phyloP scores from a whole-genome alignment of 345 rosid species.

The Linum tenue region DNA sequence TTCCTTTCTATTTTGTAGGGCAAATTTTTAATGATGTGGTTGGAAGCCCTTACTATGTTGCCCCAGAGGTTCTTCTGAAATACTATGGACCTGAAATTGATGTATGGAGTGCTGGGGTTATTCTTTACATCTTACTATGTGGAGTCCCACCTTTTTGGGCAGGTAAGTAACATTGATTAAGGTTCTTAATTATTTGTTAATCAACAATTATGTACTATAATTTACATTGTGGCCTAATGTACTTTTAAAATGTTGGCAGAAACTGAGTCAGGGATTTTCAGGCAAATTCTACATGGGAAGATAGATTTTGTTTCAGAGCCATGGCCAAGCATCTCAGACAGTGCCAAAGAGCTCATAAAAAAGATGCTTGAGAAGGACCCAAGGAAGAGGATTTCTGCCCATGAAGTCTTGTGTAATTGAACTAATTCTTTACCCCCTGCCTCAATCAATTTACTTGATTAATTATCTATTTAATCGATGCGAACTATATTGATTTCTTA shows the following conservation, averaged over 20 bases:
- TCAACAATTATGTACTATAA: background rate
- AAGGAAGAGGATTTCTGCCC: conserved; percentile 66
- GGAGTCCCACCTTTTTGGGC: conserved; percentile 99
- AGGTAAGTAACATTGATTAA: conserved; percentile 29
- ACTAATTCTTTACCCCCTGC: conserved; percentile 6
- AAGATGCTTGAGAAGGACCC: conserved; percentile 94
- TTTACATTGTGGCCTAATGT: background rate
- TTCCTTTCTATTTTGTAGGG: conserved; percentile 28
- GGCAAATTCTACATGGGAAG: conserved; percentile 77
- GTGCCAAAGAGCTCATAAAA: conserved; percentile 74
- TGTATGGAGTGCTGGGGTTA: conserved; percentile 96
- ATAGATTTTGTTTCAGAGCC: conserved; percentile 84
- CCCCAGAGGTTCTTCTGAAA: conserved; percentile 88
- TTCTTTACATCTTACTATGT: conserved; percentile 82
- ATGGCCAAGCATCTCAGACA: conserved; percentile 86
- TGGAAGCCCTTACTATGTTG: conserved; percentile 97
- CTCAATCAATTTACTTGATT: too few relatives aligned
- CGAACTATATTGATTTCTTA: too few relatives aligned
- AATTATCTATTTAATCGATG: too few relatives aligned
- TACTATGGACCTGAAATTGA: conserved; percentile 86
- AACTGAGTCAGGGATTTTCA: conserved; percentile 93
- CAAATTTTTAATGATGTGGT: conserved; percentile 78
- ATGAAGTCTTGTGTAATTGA: conserved; percentile 75
- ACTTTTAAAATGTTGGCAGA: conserved; percentile 31
- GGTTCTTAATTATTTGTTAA: background rate